Evolutionary conservation across 2,329 filamentous ascomycete genomes (phyloP), one percentile per base, ranked within the genome.

Genomic region (Aspergillus sp.): DNA sequence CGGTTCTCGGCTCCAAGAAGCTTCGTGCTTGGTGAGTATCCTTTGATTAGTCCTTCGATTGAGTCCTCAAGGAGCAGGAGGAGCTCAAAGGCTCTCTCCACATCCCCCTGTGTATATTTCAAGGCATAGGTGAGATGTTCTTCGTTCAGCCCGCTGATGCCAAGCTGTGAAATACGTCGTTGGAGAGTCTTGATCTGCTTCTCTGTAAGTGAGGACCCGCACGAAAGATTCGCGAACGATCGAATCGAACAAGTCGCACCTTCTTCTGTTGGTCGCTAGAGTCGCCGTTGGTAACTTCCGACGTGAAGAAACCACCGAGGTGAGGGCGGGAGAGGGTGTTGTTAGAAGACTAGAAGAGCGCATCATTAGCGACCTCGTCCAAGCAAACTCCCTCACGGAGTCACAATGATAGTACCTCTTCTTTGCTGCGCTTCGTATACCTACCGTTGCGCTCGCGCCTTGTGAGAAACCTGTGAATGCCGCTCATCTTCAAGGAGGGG

Each of bases 1-100:
- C 93, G 85, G 72, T 99, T 99, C 69, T 92, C 90, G 13, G 95
- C 94, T 7, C 95, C 95, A 4, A 92, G 80, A 81, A 98, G 88
- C 60, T 85, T 85, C 7, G 90, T 83, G 57, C 84, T 83, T 8
- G 92, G 87, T 59, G 92, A 84, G 78, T 92, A 96, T 17, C 87
- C 86, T 64, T 88, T 83, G 66, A 98, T 85, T 46, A 91, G 86
- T 17, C 94, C 93, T 31, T 92, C 87, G 45, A 92, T 88, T 0
- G 94, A 91, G 68, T 93, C 89, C 71, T 94, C 89, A 66, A 96
- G 87, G 25, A 97, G 81, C 47, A 90, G 79, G 53, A 97, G 83
- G 63, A 97, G 82, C 56, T 92, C 87, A 69, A 91, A 87, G 3
- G 93, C 90, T 71, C 88, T 89, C 54, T 92, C 88, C 22, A 87